Conservation (phyloP, 495 filamentous ascomycete genomes). For the Penicillium steckii region DNA sequence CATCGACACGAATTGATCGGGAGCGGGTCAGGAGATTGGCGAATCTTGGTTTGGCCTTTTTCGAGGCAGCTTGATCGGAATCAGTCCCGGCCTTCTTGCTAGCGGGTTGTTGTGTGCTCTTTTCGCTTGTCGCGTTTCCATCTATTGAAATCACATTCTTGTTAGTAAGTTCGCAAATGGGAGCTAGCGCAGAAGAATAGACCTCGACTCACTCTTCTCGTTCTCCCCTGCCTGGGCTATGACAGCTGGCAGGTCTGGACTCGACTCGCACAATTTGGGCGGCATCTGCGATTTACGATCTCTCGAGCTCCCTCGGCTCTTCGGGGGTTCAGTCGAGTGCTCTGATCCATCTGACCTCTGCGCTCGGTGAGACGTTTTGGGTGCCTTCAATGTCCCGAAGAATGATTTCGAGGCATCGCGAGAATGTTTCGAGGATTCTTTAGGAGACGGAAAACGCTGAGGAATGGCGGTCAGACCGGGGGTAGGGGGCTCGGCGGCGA, state of each 20-base stretch:
- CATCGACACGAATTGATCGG: constrained; percentile 62
- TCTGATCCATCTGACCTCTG: constrained; percentile 43
- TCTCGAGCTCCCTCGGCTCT: constrained; percentile 44
- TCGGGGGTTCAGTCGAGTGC: constrained; percentile 38
- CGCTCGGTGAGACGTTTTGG: constrained; percentile 49
- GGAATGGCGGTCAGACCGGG: constrained; percentile 55
- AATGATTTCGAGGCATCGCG: constrained; percentile 56
- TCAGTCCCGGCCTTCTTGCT: constrained; percentile 32
- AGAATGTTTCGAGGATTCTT: constrained; percentile 45
- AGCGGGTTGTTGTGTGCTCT: constrained; percentile 20
- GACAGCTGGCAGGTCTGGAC: constrained; percentile 38
- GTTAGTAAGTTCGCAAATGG: constrained; percentile 14
- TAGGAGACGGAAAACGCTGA: constrained; percentile 51
- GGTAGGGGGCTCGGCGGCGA: constrained; percentile 35
- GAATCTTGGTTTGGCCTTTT: constrained; percentile 52
- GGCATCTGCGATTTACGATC: constrained; percentile 37
- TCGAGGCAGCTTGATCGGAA: constrained; percentile 26
- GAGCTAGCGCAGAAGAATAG: background rate
- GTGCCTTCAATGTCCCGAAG: constrained; percentile 56
- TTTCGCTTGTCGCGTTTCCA: constrained; percentile 18
- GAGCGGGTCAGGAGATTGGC: constrained; percentile 62
- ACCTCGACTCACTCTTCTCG: constrained; percentile 31
- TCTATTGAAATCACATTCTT: constrained; percentile 10
- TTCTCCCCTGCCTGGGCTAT: constrained; percentile 29
- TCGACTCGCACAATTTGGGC: constrained; percentile 39